Conservation (phyloP, 768 basidiomycete species). For the Termitomyces titanicus region DNA sequence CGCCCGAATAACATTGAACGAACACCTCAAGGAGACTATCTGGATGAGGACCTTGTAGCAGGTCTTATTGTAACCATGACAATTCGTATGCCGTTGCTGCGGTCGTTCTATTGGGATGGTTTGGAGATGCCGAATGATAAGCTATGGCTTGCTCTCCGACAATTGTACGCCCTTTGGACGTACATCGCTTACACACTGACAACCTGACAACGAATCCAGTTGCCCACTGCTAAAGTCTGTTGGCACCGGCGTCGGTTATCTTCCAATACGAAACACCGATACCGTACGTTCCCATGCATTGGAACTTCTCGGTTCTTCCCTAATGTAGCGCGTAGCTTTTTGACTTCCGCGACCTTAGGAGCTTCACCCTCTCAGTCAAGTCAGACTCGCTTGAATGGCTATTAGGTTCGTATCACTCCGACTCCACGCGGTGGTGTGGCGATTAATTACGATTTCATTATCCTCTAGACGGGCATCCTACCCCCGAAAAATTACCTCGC, state of each 20-base stretch:
- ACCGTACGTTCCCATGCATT: conserved; percentile 23
- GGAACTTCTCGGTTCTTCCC: neutral
- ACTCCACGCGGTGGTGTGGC: neutral
- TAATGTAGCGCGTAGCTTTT: conserved; percentile 24
- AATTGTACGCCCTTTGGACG: conserved; percentile 14
- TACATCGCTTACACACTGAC: conserved; percentile 6
- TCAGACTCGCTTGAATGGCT: conserved; percentile 34
- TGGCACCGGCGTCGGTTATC: conserved; percentile 30
- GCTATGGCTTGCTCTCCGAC: conserved; percentile 31
- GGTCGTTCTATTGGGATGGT: conserved; percentile 35
- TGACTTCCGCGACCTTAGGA: conserved; percentile 30
- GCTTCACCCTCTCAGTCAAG: conserved; percentile 31
- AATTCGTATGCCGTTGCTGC: conserved; percentile 18
- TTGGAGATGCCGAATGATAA: conserved; percentile 31
- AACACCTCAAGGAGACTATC: conserved; percentile 28
- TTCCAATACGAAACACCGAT: conserved; percentile 28
- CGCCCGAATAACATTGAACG: conserved; percentile 31
- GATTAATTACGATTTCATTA: neutral
- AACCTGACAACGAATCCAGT: conserved; percentile 15
- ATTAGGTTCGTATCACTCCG: conserved; percentile 20
- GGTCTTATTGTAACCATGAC: conserved; percentile 25
- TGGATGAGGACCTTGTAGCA: conserved; percentile 28
- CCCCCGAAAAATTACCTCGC: conserved; percentile 32
- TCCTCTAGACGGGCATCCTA: conserved; percentile 27
- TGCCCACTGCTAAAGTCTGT: conserved; percentile 31